Evolutionary conservation across 345 rosid genomes (phyloP).

Genomic region (Tarenaya hassleriana): DNA sequence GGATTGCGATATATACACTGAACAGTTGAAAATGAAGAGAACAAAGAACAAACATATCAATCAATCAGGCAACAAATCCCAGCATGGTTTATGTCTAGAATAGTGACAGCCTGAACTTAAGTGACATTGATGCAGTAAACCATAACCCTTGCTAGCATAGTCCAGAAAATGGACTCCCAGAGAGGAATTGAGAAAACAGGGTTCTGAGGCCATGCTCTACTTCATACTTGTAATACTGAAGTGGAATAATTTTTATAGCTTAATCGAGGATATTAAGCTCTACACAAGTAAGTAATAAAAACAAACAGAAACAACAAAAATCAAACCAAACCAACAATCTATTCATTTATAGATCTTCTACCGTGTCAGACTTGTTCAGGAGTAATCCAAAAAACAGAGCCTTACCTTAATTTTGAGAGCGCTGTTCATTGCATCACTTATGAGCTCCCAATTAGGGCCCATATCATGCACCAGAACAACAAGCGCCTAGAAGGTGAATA

Average conservation of each 20-base stretch:
- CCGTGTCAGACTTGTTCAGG: conserved; percentile 5
- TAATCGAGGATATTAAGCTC: not conserved
- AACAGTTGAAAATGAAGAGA: conserved; percentile 1
- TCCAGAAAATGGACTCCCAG: too few relatives aligned
- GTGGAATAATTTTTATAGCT: too few relatives aligned
- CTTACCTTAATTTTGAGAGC: conserved; percentile 83
- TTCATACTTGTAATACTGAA: too few relatives aligned
- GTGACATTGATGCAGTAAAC: too few relatives aligned
- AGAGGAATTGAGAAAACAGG: too few relatives aligned
- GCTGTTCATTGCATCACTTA: conserved; percentile 91
- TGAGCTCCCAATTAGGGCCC: conserved; percentile 99
- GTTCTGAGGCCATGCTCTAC: too few relatives aligned
- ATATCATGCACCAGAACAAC: conserved; percentile 97
- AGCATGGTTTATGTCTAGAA: conserved; percentile 13
- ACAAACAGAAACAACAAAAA: too few relatives aligned
- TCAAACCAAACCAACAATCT: conserved; percentile 7
- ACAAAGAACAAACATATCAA: conserved; percentile 6
- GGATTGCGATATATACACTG: conserved; percentile 91
- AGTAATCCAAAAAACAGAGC: conserved; percentile 8
- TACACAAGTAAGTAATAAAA: not conserved
- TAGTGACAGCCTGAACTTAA: not conserved
- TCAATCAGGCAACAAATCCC: conserved; percentile 13
- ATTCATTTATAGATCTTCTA: conserved; percentile 15
- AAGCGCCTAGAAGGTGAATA: conserved; percentile 63
- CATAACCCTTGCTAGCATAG: too few relatives aligned